Base-by-base conservation (phyloP, 78 protist species). In the Capsaspora owczarzaki region DNA sequence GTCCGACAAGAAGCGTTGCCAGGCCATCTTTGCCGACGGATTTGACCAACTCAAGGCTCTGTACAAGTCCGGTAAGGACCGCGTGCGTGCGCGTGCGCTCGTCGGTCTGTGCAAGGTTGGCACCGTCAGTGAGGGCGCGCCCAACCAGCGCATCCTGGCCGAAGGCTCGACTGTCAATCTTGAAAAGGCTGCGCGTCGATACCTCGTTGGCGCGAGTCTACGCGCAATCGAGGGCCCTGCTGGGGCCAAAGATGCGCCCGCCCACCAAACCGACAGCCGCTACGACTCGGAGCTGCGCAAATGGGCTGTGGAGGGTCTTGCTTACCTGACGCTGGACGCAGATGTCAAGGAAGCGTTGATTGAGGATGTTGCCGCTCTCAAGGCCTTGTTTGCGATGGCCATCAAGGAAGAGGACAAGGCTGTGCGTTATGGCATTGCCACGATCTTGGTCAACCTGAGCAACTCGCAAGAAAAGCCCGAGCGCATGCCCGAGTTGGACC, bases 81-180 rank as follows among this genome's bases (percentile, higher is more conserved):
- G 33, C 61, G 19, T 41, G 12, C 77, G 77, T 5, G 42, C 6
- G 25, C 51, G 77, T 27, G 77, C 77, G 61, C 51, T 71, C 33
- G 40, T 31, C 25, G 77, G 77, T 38, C 77, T 71, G 60, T 71
- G 77, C 46, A 71, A 71, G 74, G 40, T 68, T 4, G 74, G 47
- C 27, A 5, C 47, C 10, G 74, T 68, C 3, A 47, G 74, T 4
- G 43, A 16, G 23, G 74, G 74, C 47, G 74, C 74, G 19, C 43
- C 43, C 35, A 68, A 68, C 19, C 74, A 40, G 43, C 74, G 74
- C 49, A 40, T 31, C 40, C 23, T 68, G 22, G 43, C 43, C 46
- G 74, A 40, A 8, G 27, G 31, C 47, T 16, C 74, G 49, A 40
- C 35, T 43, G 10, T 68, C 74, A 68, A 68, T 0, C 74, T 68